phyloP scores from a whole-genome alignment of 768 basidiomycete species.

The Xerocomus spinulosus region DNA sequence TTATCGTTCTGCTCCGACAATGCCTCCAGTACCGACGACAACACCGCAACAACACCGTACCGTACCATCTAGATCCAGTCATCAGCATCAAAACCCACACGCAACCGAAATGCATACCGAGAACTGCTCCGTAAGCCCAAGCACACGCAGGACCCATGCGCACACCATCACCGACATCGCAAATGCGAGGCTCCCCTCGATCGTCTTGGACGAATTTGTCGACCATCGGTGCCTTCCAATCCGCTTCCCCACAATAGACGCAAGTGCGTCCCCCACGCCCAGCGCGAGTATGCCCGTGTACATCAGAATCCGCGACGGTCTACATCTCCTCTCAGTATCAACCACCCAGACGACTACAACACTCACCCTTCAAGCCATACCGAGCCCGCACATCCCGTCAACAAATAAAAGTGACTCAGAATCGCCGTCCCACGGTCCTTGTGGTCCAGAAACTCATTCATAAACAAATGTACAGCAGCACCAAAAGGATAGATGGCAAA shows the following conservation, averaged over 20 bases:
- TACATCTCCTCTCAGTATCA: constrained; percentile 19
- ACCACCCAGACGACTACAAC: neutral
- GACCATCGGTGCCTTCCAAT: constrained; percentile 84
- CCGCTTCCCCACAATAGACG: constrained; percentile 87
- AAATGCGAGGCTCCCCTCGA: constrained; percentile 89
- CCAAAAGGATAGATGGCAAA: constrained; percentile 98
- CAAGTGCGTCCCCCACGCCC: constrained; percentile 92
- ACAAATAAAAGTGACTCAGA: constrained; percentile 93
- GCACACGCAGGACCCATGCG: constrained; percentile 66
- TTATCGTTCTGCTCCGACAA: constrained; percentile 97
- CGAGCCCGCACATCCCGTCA: constrained; percentile 91
- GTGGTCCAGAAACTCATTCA: constrained; percentile 95
- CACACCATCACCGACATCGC: constrained; percentile 61
- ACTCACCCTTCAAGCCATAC: constrained; percentile 94
- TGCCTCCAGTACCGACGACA: constrained; percentile 80
- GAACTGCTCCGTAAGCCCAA: constrained; percentile 68
- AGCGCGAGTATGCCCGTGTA: constrained; percentile 87
- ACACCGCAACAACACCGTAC: constrained; percentile 58
- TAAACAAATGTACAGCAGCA: constrained; percentile 87
- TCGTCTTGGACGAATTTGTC: constrained; percentile 75
- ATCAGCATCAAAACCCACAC: constrained; percentile 14
- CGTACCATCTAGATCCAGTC: constrained; percentile 48
- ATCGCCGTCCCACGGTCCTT: constrained; percentile 96
- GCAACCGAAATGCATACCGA: constrained; percentile 50
- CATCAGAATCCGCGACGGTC: constrained; percentile 48